Evolutionary conservation across 306 rosid genomes (phyloP).

Genomic region (Sindora glabra): DNA sequence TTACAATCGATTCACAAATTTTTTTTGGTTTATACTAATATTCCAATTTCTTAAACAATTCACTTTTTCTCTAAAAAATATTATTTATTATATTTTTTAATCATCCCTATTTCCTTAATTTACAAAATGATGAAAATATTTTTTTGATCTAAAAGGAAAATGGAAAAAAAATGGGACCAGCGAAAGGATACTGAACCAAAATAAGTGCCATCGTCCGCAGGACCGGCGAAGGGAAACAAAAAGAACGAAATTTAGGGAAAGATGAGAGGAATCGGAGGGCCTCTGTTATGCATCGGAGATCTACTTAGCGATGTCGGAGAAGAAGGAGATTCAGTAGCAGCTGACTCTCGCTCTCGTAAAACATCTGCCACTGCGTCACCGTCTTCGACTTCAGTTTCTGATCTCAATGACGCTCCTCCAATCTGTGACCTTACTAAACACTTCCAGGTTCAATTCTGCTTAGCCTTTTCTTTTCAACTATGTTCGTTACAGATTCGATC

Average conservation of each 20-base stretch:
- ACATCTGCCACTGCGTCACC: background rate
- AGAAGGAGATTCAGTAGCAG: constrained; percentile 6
- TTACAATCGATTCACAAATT: no score
- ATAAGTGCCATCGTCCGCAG: background rate
- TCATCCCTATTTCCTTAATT: no score
- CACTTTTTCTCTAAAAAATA: no score
- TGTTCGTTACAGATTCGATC: background rate
- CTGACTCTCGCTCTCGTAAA: background rate
- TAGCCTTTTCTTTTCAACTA: background rate
- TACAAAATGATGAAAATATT: no score
- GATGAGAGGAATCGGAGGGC: constrained; percentile 88
- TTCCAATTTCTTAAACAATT: no score
- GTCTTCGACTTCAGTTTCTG: constrained; percentile 24
- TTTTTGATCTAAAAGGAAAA: no score
- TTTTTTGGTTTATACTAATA: no score
- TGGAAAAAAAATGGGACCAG: no score
- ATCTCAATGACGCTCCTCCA: constrained; percentile 17
- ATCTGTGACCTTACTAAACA: constrained; percentile 50
- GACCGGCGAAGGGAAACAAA: background rate
- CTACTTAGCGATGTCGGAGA: constrained; percentile 80
- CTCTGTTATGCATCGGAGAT: constrained; percentile 84
- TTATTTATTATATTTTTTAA: no score
- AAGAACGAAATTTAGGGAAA: background rate
- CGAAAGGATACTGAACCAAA: no score
- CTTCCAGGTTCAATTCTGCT: constrained; percentile 53